Conservation (phyloP, 352 stramenopile genomes). For the Phytopythium mirpurense region DNA sequence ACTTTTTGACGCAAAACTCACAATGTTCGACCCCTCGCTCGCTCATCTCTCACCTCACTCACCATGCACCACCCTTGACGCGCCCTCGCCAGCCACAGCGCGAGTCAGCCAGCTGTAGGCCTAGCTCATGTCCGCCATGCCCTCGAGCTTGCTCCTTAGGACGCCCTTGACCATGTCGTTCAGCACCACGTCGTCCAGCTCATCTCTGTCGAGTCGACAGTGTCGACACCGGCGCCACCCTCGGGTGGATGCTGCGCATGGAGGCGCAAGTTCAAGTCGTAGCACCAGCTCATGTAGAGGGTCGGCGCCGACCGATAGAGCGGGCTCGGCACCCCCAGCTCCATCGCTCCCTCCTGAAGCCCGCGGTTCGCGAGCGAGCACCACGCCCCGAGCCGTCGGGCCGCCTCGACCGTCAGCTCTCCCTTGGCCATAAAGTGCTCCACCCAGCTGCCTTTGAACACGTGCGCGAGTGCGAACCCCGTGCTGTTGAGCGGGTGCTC, state of each 20-base stretch:
- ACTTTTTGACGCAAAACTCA: too few relatives aligned
- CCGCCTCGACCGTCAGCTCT: neutral
- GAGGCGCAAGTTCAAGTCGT: slow-evolving; percentile 14
- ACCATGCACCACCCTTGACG: too few relatives aligned
- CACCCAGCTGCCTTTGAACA: slow-evolving; percentile 13
- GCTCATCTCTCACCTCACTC: too few relatives aligned
- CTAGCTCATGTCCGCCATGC: neutral
- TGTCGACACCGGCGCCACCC: neutral
- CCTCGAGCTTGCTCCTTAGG: too few relatives aligned
- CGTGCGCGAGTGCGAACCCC: slow-evolving; percentile 8
- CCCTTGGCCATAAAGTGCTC: slow-evolving; percentile 17
- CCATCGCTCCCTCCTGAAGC: slow-evolving; percentile 13
- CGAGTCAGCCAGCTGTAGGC: too few relatives aligned
- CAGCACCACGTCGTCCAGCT: neutral
- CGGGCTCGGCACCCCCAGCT: slow-evolving; percentile 8
- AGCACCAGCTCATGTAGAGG: slow-evolving; percentile 19
- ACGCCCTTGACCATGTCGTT: neutral
- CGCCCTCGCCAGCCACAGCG: too few relatives aligned
- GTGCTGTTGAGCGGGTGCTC: slow-evolving; percentile 12
- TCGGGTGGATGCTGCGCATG: slow-evolving; percentile 11
- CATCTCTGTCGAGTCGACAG: too few relatives aligned
- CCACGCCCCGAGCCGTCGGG: slow-evolving; percentile 2
- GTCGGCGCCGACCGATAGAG: slow-evolving; percentile 11
- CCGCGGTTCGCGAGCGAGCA: slow-evolving; percentile 10
- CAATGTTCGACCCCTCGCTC: too few relatives aligned